phyloP scores from a whole-genome alignment of 257 asterid species.

The Nicotiana noctiflora region DNA sequence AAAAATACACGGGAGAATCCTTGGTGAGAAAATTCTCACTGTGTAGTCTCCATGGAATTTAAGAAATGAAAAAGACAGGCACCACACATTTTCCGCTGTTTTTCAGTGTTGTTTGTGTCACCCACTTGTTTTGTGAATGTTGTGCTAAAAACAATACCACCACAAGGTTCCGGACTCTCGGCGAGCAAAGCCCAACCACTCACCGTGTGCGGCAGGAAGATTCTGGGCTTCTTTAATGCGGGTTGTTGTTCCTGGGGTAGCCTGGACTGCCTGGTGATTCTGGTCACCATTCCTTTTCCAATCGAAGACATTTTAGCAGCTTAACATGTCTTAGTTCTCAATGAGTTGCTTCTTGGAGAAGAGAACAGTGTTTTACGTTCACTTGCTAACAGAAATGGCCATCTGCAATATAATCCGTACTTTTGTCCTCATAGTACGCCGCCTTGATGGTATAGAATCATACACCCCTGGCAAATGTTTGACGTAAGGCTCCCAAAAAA shows the following conservation, averaged over 20 bases:
- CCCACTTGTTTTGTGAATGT: background rate
- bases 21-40: background rate
- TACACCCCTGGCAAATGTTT: background rate
- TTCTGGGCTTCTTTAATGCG: too few species aligned
- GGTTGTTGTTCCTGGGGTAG: background rate
- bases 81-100: background rate
- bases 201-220: background rate
- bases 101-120: background rate
- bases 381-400: background rate
- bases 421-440: background rate
- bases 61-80: background rate
- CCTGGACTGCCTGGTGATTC: background rate
- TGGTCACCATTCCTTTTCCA: background rate
- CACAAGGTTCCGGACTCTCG: background rate
- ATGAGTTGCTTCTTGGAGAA: background rate
- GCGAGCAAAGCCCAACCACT: background rate
- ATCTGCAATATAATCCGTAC: background rate
- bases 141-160: background rate
- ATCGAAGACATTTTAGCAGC: background rate
- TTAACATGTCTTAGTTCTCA: background rate
- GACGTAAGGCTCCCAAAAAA: background rate
- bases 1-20: background rate
- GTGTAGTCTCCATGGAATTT: background rate
- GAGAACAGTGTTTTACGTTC: background rate
- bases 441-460: background rate